Conservation (phyloP, 768 basidiomycete species). For the Russula sp. region DNA sequence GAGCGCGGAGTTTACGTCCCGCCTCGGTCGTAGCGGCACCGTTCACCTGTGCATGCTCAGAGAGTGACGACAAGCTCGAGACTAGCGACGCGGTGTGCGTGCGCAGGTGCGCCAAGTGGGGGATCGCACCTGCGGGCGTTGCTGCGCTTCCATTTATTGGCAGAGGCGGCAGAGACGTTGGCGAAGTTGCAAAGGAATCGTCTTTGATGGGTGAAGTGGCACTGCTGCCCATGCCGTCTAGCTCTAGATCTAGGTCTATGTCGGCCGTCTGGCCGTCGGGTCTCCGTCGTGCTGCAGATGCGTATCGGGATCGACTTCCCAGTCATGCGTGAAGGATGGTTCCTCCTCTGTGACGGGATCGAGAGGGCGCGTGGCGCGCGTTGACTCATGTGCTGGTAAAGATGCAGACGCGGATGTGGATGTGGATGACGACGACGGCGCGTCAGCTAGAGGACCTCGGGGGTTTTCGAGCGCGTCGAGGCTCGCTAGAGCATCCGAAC, state of each 20-base stretch:
- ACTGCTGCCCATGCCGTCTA: constrained; percentile 41
- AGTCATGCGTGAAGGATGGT: constrained; percentile 44
- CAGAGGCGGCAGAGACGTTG: constrained; percentile 43
- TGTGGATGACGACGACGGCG: constrained; percentile 34
- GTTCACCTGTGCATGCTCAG: constrained; percentile 87
- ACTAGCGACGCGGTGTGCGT: constrained; percentile 72
- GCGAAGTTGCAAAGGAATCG: constrained; percentile 42
- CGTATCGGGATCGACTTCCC: constrained; percentile 56
- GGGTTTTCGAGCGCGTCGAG: constrained; percentile 59
- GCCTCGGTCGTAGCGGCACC: constrained; percentile 82
- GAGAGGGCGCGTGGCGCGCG: constrained; percentile 21
- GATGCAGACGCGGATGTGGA: constrained; percentile 28
- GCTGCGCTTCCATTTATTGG: constrained; percentile 48
- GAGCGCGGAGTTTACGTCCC: constrained; percentile 78
- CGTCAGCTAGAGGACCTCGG: constrained; percentile 44
- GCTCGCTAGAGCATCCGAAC: constrained; percentile 64
- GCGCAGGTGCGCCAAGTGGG: constrained; percentile 68
- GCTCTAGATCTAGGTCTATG: background rate
- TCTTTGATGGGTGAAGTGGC: constrained; percentile 53
- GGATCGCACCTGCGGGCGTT: constrained; percentile 58
- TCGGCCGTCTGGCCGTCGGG: constrained; percentile 13
- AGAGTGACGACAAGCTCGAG: constrained; percentile 69
- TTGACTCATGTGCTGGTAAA: constrained; percentile 10
- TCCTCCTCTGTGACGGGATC: constrained; percentile 38
- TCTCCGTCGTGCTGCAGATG: constrained; percentile 35